Conservation (phyloP, 2,329 filamentous ascomycete species). For the Pseudogymnoascus sp. region DNA sequence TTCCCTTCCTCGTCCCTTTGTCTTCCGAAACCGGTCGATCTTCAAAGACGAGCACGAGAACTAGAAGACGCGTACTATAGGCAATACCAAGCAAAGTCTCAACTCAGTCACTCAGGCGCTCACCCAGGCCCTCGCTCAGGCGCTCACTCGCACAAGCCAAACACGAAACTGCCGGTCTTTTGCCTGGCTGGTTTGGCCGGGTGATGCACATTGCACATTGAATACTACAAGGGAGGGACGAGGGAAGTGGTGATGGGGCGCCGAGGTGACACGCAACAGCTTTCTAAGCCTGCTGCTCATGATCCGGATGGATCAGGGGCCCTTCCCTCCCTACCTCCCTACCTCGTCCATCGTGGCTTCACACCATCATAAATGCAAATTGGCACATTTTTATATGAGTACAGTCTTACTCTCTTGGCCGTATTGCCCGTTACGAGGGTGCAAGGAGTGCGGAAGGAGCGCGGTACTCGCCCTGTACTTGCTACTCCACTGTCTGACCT, state of each 20-base stretch:
- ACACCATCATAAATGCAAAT: slow-evolving; percentile 5
- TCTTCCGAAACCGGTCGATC: slow-evolving; percentile 2
- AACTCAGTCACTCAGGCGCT: neutral
- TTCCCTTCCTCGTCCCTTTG: neutral
- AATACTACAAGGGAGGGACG: neutral
- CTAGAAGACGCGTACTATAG: neutral
- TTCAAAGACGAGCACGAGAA: neutral
- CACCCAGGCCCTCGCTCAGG: neutral
- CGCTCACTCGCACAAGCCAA: neutral
- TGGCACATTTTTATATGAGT: neutral
- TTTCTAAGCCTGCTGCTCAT: neutral
- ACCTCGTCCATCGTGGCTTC: neutral
- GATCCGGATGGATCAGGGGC: neutral
- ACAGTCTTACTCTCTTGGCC: slow-evolving; percentile 1
- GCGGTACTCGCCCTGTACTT: neutral
- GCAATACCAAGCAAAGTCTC: neutral
- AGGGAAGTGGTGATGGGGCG: neutral
- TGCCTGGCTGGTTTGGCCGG: neutral
- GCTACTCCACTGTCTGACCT: neutral
- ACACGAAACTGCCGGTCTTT: neutral
- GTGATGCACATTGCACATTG: neutral
- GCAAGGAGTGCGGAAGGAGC: neutral
- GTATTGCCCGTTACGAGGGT: neutral
- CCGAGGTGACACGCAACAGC: neutral
- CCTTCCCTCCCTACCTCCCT: neutral